These are phyloP conservation scores for Aspergillus cavernicola DNA, from an alignment of 495 filamentous ascomycete species.

Conservation along the genomic window DNA sequence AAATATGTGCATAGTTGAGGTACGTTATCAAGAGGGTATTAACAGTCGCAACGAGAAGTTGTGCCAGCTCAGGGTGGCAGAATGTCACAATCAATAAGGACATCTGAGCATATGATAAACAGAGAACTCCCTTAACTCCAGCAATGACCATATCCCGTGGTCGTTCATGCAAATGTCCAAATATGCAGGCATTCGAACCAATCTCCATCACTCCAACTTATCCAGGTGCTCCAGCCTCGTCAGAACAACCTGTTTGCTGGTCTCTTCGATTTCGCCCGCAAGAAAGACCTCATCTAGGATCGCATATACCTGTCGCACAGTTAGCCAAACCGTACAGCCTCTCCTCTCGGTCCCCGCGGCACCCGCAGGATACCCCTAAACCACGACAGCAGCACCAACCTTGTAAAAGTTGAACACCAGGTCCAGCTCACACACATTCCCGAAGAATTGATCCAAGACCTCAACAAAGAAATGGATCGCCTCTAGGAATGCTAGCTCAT, in stretches of 20 bases:
- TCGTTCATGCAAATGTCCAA: constrained; percentile 17
- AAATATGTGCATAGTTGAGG: constrained; percentile 1
- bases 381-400: constrained; percentile 38
- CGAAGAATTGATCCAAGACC: constrained; percentile 96
- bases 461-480: constrained; percentile 99
- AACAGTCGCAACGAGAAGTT: not conserved
- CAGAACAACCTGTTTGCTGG: constrained; percentile 94
- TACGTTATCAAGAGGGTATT: constrained; percentile 12
- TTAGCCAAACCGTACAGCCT: constrained; percentile 13
- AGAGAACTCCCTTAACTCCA: constrained; percentile 20
- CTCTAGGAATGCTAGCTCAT: constrained; percentile 94
- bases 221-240: constrained; percentile 93
- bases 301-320: constrained; percentile 73
- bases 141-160: constrained; percentile 17
- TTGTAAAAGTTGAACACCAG: constrained; percentile 98
- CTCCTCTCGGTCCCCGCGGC: not conserved
- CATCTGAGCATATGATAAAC: no score
- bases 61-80: not conserved
- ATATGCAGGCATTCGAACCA: not conserved
- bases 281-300: constrained; percentile 97
- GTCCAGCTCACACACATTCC: constrained; percentile 98
- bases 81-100: no score
- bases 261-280: constrained; percentile 97
- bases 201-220: constrained; percentile 71
- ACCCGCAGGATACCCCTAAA: not conserved